These are phyloP conservation scores for Yamadazyma membranifaciens DNA, from an alignment of 1,139 yeast genomes.

Conservation along the genomic window DNA sequence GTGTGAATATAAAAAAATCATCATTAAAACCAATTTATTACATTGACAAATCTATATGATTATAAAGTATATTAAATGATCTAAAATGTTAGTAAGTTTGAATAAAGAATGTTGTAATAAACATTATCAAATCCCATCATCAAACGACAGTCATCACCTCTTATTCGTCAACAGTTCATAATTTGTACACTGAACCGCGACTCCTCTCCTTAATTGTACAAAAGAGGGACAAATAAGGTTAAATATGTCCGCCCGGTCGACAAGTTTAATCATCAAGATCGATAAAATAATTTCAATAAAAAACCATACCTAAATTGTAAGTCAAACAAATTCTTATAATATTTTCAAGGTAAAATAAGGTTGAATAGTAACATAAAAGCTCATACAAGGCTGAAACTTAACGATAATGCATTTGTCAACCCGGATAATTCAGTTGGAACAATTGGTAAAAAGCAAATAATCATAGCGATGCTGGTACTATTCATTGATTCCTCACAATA, in stretches of 20 bases:
- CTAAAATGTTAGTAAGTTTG: conserved; percentile 1
- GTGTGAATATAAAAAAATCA: conserved; percentile 62
- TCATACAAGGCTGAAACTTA: conserved; percentile 89
- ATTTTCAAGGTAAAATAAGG: not conserved
- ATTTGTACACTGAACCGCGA: conserved; percentile 67
- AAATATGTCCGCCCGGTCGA: conserved; percentile 85
- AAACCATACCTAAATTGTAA: conserved; percentile 23
- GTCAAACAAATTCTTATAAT: conserved; percentile 12
- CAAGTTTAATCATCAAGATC: conserved; percentile 50
- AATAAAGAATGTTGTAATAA: not conserved
- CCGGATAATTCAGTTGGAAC: conserved; percentile 76
- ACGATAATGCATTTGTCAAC: conserved; percentile 76
- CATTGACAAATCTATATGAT: not conserved
- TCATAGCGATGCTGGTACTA: conserved; percentile 44
- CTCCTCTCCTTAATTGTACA: conserved; percentile 53
- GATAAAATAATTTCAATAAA: not conserved
- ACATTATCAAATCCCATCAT: conserved; percentile 10
- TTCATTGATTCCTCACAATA: too few species aligned
- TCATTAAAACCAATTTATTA: conserved; percentile 29
- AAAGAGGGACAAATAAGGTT: conserved; percentile 45
- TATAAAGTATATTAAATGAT: conserved; percentile 2
- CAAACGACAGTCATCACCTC: conserved; percentile 54
- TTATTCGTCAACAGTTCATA: conserved; percentile 51
- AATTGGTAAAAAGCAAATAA: conserved; percentile 74
- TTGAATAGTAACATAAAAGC: conserved; percentile 26